These are phyloP conservation scores for Gypsophila paniculata DNA, from an alignment of 179 eudicot genomes.

Conservation along the genomic window DNA sequence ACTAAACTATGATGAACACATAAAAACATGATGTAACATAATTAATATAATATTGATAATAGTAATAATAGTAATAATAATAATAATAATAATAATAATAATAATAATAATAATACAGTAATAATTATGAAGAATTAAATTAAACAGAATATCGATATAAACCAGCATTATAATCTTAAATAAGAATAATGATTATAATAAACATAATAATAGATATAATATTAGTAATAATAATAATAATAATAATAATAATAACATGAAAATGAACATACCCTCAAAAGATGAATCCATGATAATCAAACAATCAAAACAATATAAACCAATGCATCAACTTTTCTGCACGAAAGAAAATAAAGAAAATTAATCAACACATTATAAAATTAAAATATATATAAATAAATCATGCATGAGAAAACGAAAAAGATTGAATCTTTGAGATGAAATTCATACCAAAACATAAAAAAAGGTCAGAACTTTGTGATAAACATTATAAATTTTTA, in stretches of 20 bases:
- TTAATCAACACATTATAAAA: not conserved
- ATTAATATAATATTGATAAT: slow-evolving; percentile 4
- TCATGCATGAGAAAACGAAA: not conserved
- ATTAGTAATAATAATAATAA: too few relatives aligned
- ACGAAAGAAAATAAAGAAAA: slow-evolving; percentile 3
- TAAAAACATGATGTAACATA: not conserved
- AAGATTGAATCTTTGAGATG: not conserved
- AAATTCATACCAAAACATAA: slow-evolving; percentile 11
- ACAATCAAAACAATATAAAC: slow-evolving; percentile 27
- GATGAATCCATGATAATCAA: slow-evolving; percentile 40
- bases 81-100: too few relatives aligned
- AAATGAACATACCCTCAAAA: slow-evolving; percentile 40
- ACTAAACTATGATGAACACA: not conserved
- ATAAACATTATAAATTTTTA: not conserved
- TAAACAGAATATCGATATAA: not conserved
- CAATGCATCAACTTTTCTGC: slow-evolving; percentile 27
- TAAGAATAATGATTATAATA: not conserved
- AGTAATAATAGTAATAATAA: too few relatives aligned
- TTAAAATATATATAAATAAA: not conserved
- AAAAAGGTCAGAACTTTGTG: slow-evolving; percentile 12
- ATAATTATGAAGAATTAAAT: not conserved
- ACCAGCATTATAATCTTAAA: slow-evolving; percentile 13
- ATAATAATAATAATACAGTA: too few relatives aligned
- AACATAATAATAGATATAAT: slow-evolving; percentile 13
- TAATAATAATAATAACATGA: too few relatives aligned